A percentile compares a stretch with the other conserved stretches of the same genome.
phyloP scores from a whole-genome alignment of 73 alveolate genomes.

The Symbiodinium natans region DNA sequence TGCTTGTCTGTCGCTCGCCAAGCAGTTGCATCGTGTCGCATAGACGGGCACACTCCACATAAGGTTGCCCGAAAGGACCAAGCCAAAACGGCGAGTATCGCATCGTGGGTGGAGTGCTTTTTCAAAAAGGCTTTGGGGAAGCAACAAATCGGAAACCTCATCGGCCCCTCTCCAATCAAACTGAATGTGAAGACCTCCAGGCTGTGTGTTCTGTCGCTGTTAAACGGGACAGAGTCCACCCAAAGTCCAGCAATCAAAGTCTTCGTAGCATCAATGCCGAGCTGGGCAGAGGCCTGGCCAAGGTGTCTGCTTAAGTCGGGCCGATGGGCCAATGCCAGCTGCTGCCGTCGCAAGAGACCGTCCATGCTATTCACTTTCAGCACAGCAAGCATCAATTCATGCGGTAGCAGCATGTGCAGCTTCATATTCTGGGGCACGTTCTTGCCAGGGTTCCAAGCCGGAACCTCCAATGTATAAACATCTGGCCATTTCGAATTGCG shows the following conservation, averaged over 20 bases:
- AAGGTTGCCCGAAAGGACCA: background rate
- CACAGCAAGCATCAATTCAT: background rate
- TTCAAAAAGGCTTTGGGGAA: background rate
- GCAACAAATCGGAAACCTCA: background rate
- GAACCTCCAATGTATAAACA: background rate
- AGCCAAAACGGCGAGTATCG: background rate
- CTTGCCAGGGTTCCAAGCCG: background rate
- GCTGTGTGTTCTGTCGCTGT: background rate
- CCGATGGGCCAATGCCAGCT: background rate
- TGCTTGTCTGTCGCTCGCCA: background rate
- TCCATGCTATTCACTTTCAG: background rate
- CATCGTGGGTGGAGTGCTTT: background rate
- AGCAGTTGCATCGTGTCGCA: background rate
- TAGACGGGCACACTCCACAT: background rate
- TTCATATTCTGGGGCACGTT: background rate
- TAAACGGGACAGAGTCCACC: background rate
- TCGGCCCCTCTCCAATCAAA: background rate
- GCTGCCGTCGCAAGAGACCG: background rate
- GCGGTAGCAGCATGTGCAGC: background rate
- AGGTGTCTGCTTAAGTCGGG: background rate
- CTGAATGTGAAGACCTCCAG: background rate
- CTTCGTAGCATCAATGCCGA: background rate
- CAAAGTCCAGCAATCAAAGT: background rate
- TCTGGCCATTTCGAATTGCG: background rate
- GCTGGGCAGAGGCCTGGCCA: background rate